A percentile compares a stretch with the other conserved stretches of the same genome.
These are phyloP conservation scores for Citrus inodora DNA, from an alignment of 345 rosid genomes.

Conservation along the genomic window DNA sequence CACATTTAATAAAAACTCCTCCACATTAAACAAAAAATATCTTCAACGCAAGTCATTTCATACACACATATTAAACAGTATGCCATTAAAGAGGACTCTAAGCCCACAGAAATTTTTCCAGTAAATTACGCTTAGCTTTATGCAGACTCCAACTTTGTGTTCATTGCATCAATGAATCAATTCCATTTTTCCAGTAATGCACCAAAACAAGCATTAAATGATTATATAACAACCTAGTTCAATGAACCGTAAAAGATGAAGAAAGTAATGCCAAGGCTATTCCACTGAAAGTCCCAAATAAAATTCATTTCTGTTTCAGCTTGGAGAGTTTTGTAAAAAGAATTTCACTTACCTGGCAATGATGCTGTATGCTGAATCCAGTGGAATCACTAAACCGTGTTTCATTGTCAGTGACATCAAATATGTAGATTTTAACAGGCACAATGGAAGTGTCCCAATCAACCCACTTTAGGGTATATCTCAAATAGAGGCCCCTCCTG, in stretches of 20 bases:
- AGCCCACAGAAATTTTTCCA: not conserved
- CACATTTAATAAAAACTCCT: not conserved
- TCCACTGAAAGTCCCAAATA: not conserved
- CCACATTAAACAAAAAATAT: not conserved
- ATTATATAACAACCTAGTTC: not conserved
- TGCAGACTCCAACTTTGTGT: not conserved
- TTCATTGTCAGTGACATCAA: slow-evolving; percentile 80
- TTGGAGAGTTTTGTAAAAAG: not conserved
- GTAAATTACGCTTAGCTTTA: not conserved
- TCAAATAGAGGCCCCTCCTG: slow-evolving; percentile 49
- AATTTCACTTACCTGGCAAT: slow-evolving; percentile 49
- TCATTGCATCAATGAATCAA: not conserved
- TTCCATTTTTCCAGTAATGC: not conserved
- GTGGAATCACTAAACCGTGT: slow-evolving; percentile 31
- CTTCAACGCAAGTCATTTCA: not conserved
- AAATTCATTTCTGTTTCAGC: not conserved
- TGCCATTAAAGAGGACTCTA: not conserved
- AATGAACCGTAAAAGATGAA: not conserved
- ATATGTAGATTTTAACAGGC: slow-evolving; percentile 63
- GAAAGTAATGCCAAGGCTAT: not conserved
- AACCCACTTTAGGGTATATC: slow-evolving; percentile 67
- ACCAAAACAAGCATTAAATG: not conserved
- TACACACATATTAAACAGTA: not conserved
- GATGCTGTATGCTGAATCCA: slow-evolving; percentile 37
- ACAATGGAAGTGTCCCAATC: slow-evolving; percentile 61